phyloP scores from a whole-genome alignment of 768 basidiomycete genomes.

The Calvatia gigantea region DNA sequence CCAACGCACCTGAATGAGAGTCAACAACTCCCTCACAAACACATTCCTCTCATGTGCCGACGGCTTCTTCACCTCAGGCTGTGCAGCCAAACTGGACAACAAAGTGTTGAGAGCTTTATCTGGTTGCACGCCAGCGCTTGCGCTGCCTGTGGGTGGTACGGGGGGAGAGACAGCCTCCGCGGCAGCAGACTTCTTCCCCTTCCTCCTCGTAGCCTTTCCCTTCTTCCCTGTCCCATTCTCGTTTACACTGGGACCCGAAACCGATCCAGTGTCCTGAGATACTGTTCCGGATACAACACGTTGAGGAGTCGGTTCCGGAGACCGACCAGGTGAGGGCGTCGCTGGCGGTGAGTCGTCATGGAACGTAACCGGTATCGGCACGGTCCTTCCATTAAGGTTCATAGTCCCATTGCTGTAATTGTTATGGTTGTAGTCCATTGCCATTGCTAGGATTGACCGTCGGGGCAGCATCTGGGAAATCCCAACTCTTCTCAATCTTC shows the following conservation, averaged over 20 bases:
- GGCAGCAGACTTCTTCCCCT: slow-evolving; percentile 20
- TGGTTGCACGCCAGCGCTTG: not conserved
- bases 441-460: not conserved
- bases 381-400: slow-evolving; percentile 7
- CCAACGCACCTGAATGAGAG: slow-evolving; percentile 54
- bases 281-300: not conserved
- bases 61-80: slow-evolving; percentile 18
- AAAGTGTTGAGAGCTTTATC: slow-evolving; percentile 11
- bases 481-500: slow-evolving; percentile 63
- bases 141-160: slow-evolving; percentile 22
- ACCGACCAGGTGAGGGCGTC: slow-evolving; percentile 21
- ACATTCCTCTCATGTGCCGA: slow-evolving; percentile 44
- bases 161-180: slow-evolving; percentile 21
- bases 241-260: slow-evolving; percentile 7
- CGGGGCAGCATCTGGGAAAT: slow-evolving; percentile 36
- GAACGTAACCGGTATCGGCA: slow-evolving; percentile 6
- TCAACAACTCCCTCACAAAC: slow-evolving; percentile 57
- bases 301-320: slow-evolving; percentile 8
- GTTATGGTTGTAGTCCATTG: too few relatives aligned
- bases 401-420: too few relatives aligned
- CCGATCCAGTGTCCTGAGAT: not conserved
- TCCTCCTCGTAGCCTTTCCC: slow-evolving; percentile 19
- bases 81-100: slow-evolving; percentile 1
- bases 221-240: slow-evolving; percentile 21
- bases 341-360: slow-evolving; percentile 16